Percentiles rank a stretch among this genome's conserved stretches.
phyloP scores from a whole-genome alignment of 1,284 basidiomycete genomes.

The Austropuccinia psidii region DNA sequence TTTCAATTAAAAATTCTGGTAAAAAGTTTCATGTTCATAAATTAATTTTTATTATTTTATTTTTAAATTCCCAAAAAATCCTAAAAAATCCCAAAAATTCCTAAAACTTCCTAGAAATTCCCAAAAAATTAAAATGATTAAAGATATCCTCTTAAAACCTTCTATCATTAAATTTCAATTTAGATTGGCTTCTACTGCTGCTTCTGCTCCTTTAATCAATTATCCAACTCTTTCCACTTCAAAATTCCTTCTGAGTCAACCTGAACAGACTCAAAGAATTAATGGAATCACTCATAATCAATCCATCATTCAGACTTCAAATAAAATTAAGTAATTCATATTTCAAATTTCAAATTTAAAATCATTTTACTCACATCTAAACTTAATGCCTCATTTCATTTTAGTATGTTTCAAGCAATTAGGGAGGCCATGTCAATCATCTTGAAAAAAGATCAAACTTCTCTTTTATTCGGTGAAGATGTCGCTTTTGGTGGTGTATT shows the following conservation, averaged over 20 bases:
- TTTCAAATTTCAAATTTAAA: background rate
- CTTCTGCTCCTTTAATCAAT: background rate
- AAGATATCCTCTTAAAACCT: too few relatives aligned
- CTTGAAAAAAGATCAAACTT: conserved; percentile 58
- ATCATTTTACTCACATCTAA: background rate
- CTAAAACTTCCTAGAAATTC: too few relatives aligned
- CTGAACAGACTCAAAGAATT: conserved; percentile 9
- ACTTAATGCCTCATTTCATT: background rate
- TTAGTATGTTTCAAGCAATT: conserved; percentile 37
- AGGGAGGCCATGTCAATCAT: conserved; percentile 36
- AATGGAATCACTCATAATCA: background rate
- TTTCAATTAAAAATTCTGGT: too few relatives aligned
- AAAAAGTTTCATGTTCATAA: too few relatives aligned
- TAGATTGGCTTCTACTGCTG: too few relatives aligned
- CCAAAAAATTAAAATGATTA: too few relatives aligned
- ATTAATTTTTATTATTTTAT: too few relatives aligned
- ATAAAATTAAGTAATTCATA: conserved; percentile 7
- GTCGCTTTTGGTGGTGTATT: conserved; percentile 54
- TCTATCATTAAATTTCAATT: too few relatives aligned
- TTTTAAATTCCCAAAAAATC: too few relatives aligned
- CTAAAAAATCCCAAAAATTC: too few relatives aligned
- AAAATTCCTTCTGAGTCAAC: conserved; percentile 17
- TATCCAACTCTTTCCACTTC: conserved; percentile 32
- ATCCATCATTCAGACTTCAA: background rate
- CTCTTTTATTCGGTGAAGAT: conserved; percentile 87